Evolutionary conservation across 1,284 basidiomycete species (phyloP), one percentile per base, ranked within the genome.

Genomic region (Ustilago sp.): DNA sequence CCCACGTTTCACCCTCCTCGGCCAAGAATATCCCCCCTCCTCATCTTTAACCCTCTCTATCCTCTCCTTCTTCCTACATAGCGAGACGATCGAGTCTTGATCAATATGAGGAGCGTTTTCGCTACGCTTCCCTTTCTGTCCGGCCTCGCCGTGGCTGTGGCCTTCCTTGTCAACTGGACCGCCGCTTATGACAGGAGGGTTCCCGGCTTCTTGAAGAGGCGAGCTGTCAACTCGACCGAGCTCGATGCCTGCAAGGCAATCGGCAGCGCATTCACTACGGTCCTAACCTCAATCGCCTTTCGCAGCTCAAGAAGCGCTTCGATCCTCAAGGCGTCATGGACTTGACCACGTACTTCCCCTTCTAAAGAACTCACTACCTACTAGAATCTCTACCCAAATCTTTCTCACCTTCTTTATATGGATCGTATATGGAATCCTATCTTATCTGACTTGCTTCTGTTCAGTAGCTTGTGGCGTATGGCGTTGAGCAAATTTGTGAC

Each of bases 301-400:
- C 57, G 45, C 28, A 47, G 41, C 41, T 80, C 47, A 75, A 63
- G 61, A 62, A 64, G 57, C 35, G 60, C 55, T 70, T 60, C 62
- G 80, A 81, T 47, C 80, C 80, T 2, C 58, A 75, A 15, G 68
- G 73, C 50, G 75, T 81, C 32, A 81, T 79, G 73, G 70, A 63
- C n/a, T 45, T 77, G 7, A 77, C 80, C 15, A 79, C 72, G 4
- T 81, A 67, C 78, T 81, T 80, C 61, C 31, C 68, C 38, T 79
- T 80, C 50, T 71, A 65, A 3, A 28, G 23, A 3, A 28, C 23
- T 28, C 23, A 28, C 23, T 28, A 28, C 23, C 23, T 28, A 28
- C 23, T 28, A 28, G 23, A 28, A 28, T 28, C 23, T 28, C 23
- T 28, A 28, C 3, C 23, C 4, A 23, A 43, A 43, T 43, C 39